Percentiles rank a stretch among this genome's conserved stretches.
Evolutionary conservation across 2,329 filamentous ascomycete species (phyloP).

Genomic region (Penicillium concentricum): DNA sequence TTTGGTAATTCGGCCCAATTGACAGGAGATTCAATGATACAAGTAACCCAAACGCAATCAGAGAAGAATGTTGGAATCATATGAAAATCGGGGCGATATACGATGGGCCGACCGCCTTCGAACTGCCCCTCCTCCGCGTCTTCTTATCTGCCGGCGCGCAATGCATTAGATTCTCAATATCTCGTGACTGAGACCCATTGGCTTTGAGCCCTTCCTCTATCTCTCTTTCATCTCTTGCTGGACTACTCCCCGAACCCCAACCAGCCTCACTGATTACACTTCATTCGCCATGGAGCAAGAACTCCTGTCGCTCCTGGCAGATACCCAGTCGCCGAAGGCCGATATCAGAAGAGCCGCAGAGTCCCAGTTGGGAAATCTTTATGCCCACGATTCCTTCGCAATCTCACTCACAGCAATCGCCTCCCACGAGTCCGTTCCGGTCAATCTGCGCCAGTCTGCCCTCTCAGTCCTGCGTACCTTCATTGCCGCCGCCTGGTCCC

Average conservation of each 20-base stretch:
- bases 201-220: neutral
- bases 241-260: neutral
- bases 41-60: neutral
- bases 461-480: slow-evolving; percentile 78
- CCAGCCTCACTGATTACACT: slow-evolving; percentile 6
- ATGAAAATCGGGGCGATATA: neutral
- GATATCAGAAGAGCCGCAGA: slow-evolving; percentile 82
- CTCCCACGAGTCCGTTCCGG: slow-evolving; percentile 68
- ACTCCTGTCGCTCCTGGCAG: slow-evolving; percentile 81
- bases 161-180: slow-evolving; percentile 7
- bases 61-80: neutral
- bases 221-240: neutral
- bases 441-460: slow-evolving; percentile 78
- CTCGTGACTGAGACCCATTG: neutral
- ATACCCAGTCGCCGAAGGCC: slow-evolving; percentile 77
- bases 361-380: slow-evolving; percentile 71
- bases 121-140: slow-evolving; percentile 17
- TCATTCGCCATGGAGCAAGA: slow-evolving; percentile 75
- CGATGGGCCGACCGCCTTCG: slow-evolving; percentile 10
- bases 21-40: neutral
- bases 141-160: slow-evolving; percentile 18
- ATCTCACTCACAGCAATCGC: slow-evolving; percentile 78
- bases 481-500: slow-evolving; percentile 80
- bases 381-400: slow-evolving; percentile 69
- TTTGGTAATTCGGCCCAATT: neutral